Base-by-base conservation (phyloP, 2,329 filamentous ascomycete genomes). In the Penicillium thymicola region DNA sequence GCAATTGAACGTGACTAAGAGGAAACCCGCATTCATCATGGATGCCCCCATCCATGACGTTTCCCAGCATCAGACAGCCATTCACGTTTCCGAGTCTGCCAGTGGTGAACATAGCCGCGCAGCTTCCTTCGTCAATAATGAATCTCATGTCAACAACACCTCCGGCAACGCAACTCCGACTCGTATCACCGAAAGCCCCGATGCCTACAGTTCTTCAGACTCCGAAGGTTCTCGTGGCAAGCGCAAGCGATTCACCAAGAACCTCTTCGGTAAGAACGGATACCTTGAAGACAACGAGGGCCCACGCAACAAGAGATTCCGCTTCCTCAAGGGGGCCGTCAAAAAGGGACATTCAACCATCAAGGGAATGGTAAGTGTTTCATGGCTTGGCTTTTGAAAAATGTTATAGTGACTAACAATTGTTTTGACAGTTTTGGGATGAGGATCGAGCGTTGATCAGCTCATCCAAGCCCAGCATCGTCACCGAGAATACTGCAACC, bases 251-350 rank as follows among this genome's bases (percentile, higher is more conserved):
- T 37, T 32, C 14, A 71, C 73, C 57, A 78, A 78, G 61, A 73
- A 72, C 44, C 62, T 78, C n/a, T 76, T 78, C 54, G 76, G 76
- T 6, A 66, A 70, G 34, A 70, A 74, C 18, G 75, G 75, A 36
- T 76, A 71, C 69, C 68, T 78, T 28, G 36, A 28, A 1, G 25
- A 50, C n/a, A 28, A 41, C 8, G 36, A 50, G 36, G 18, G 3
- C 5, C 21, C 13, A 34, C 44, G 30, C 30, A 21, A n/a, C 13
- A 34, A 5, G 21, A 36, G 5, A 47, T 47, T 47, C 44, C 32
- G 32, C 16, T 34, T 25, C 8, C 3, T 47, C 5, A 47, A n/a
- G 9, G 30, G 23, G 18, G 44, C 44, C 30, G 10, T 47, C 21
- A 9, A 34, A n/a, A 47, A n/a, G 44, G 44, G 44, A 36, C 44